Evolutionary conservation across 768 basidiomycete species (phyloP), one percentile per base, ranked within the genome.

Genomic region (Artomyces pyxidatus): DNA sequence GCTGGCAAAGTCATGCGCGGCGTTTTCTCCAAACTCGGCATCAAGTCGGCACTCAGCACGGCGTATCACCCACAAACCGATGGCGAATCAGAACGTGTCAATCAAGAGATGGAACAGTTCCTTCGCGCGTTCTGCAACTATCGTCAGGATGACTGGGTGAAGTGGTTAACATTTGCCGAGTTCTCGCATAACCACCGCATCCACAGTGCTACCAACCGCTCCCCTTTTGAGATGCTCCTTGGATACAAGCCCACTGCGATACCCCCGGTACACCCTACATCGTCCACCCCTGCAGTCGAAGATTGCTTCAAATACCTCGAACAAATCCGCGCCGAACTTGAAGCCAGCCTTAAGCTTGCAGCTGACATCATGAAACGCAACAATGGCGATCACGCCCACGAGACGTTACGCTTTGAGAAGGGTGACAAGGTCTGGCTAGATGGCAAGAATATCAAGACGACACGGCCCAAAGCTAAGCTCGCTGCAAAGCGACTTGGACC

Each of bases 1-100:
- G 56, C 61, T 0, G 60, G 65, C 1, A 29, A 57, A 6, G 65
- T 71, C 55, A 70, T 64, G 54, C n/a, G 27, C 7, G 61, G 63
- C 0, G 48, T 75, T 0, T 60, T 61, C 27, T 25, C 40, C 21
- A 42, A 60, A 0, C 62, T 73, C 0, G 62, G 66, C 0, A 70
- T 75, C 37, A 42, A 66, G 72, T 71, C 1, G 75, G 67, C 42
- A 74, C 74, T 47, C 75, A n/a, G n/a, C n/a, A n/a, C n/a, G n/a
- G n/a, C n/a, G n/a, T n/a, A n/a, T n/a, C n/a, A n/a, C n/a, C n/a
- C 73, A 0, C 65, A 71, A 43, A 66, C 65, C 1, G 66, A 73
- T 47, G 69, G 73, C 0, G 68, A 71, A 37, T 71, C 69, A 0
- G 71, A 76, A 47, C 48, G 61, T 1, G 53, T 66, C 9, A 73